Evolutionary conservation across 768 basidiomycete species (phyloP).

Genomic region (Phlegmacium glaucopus): DNA sequence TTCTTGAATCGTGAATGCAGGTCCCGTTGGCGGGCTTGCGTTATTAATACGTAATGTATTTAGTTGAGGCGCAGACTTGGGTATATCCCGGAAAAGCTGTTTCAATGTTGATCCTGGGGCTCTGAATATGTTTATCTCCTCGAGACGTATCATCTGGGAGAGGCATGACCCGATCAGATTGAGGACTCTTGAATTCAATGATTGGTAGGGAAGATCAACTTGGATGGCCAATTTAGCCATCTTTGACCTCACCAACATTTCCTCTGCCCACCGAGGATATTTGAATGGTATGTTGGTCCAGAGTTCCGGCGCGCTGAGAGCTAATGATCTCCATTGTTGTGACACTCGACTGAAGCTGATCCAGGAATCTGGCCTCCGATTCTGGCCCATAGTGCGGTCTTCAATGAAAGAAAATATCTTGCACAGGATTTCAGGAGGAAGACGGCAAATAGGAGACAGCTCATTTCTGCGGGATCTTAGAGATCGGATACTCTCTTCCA

Average conservation of each 20-base stretch:
- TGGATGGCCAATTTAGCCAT: too few relatives aligned
- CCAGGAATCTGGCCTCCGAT: too few relatives aligned
- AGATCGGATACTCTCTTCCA: constrained; percentile 1
- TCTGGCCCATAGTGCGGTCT: too few relatives aligned
- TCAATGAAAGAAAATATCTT: constrained; percentile 35
- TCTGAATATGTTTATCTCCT: neutral
- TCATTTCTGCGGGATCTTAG: constrained; percentile 35
- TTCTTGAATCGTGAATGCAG: constrained; percentile 7
- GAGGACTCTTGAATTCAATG: constrained; percentile 21
- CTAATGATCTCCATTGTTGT: too few relatives aligned
- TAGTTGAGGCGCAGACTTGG: constrained; percentile 13
- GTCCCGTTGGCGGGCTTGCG: constrained; percentile 16
- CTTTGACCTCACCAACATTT: too few relatives aligned
- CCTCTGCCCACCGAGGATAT: too few relatives aligned
- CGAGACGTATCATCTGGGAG: neutral
- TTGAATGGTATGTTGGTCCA: too few relatives aligned
- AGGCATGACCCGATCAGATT: too few relatives aligned
- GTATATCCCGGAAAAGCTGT: neutral
- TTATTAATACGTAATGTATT: constrained; percentile 8
- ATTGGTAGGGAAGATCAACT: constrained; percentile 17
- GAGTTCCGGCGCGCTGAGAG: too few relatives aligned
- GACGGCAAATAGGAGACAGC: constrained; percentile 32
- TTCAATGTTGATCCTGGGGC: neutral
- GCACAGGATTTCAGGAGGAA: constrained; percentile 42
- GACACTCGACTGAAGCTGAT: too few relatives aligned